phyloP scores from a whole-genome alignment of 2,329 filamentous ascomycete species.

The Fusarium staphyleae region DNA sequence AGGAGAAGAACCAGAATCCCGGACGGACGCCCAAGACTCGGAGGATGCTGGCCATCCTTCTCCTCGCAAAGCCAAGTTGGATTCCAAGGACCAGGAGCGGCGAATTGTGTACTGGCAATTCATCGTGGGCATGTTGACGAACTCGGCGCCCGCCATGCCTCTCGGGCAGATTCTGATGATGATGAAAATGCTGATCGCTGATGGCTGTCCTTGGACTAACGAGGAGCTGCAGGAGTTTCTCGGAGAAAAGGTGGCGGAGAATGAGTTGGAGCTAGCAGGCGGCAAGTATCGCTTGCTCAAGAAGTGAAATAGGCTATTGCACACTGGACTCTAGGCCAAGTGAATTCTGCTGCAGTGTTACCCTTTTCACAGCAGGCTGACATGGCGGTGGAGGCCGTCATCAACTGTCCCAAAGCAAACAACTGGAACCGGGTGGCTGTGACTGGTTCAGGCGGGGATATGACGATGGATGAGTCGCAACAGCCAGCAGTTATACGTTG shows the following conservation, averaged over 20 bases:
- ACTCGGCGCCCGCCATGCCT: slow-evolving; percentile 82
- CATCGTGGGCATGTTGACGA: slow-evolving; percentile 93
- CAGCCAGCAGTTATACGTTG: slow-evolving; percentile 5
- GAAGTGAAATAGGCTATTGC: slow-evolving; percentile 52
- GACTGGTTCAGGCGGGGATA: slow-evolving; percentile 1
- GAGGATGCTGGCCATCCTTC: slow-evolving; percentile 46
- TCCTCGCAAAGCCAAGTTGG: slow-evolving; percentile 62
- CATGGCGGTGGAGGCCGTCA: slow-evolving; percentile 13
- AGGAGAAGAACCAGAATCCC: slow-evolving; percentile 44
- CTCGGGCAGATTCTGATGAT: slow-evolving; percentile 87
- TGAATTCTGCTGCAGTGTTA: slow-evolving; percentile 27
- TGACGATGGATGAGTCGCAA: background rate
- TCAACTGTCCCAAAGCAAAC: slow-evolving; percentile 14
- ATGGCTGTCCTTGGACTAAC: slow-evolving; percentile 87
- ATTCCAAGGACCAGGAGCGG: slow-evolving; percentile 69
- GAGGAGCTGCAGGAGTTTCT: slow-evolving; percentile 88
- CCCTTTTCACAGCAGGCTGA: slow-evolving; percentile 11
- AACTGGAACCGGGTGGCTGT: slow-evolving; percentile 9
- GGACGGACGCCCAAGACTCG: slow-evolving; percentile 31
- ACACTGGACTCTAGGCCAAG: slow-evolving; percentile 8
- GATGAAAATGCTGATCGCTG: slow-evolving; percentile 89
- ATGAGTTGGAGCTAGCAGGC: slow-evolving; percentile 71
- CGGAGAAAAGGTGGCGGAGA: slow-evolving; percentile 75
- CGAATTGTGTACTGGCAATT: slow-evolving; percentile 84
- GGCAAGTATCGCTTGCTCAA: slow-evolving; percentile 74